phyloP scores from a whole-genome alignment of 2,329 filamentous ascomycete genomes.

The Fusarium neocosmosporiellum region DNA sequence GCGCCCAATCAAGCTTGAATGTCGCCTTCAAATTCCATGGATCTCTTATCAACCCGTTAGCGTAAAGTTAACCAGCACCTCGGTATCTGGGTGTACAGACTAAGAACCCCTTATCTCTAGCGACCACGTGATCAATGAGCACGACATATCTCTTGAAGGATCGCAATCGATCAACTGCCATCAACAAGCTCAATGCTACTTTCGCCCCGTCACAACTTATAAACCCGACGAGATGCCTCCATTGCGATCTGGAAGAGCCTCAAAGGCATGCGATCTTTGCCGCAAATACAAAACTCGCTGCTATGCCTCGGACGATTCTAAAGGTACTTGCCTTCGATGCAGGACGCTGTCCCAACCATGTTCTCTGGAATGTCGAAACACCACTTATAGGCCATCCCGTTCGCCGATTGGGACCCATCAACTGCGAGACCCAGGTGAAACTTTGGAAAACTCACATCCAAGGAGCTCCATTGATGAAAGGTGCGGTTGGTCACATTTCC shows the following conservation, averaged over 20 bases:
- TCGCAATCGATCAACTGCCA: neutral
- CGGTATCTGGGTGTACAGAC: neutral
- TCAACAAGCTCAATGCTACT: neutral
- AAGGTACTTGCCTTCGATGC: conserved; percentile 39
- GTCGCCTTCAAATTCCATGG: neutral
- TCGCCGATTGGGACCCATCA: neutral
- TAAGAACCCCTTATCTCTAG: neutral
- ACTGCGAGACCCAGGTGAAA: neutral
- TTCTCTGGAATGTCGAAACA: conserved; percentile 18
- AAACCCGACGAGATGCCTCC: conserved; percentile 34
- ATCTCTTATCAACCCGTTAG: neutral
- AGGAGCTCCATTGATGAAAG: conserved; percentile 3
- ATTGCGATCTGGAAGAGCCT: conserved; percentile 35
- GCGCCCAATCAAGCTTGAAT: neutral
- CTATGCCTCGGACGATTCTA: conserved; percentile 23
- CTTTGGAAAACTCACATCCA: neutral
- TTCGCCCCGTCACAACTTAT: neutral
- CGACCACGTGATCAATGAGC: conserved; percentile 23
- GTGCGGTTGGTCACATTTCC: neutral
- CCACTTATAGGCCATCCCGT: neutral
- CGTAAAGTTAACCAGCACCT: neutral
- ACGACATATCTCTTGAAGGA: conserved; percentile 20
- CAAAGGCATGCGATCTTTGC: conserved; percentile 42
- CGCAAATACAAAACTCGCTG: conserved; percentile 43
- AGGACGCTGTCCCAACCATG: conserved; percentile 38